Conservation (phyloP, 768 basidiomycete species). For the Tricholoma hemisulphureum region DNA sequence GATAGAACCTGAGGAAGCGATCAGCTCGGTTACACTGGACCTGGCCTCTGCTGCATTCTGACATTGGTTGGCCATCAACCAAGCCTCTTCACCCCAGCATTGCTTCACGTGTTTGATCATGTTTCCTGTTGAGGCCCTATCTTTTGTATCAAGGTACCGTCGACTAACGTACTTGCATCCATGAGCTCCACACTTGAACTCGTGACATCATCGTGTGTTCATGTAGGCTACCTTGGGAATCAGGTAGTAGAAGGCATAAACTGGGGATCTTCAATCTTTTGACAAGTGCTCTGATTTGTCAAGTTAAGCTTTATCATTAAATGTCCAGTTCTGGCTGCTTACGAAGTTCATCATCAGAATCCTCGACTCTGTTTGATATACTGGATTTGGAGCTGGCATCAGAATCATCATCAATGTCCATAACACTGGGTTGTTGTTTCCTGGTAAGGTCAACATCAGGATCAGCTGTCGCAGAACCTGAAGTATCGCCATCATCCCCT, state of each 20-base stretch:
- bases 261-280: neutral
- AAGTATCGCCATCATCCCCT: neutral
- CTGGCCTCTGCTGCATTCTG: neutral
- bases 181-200: neutral
- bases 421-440: no score
- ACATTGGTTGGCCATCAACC: neutral
- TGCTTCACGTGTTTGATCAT: no score
- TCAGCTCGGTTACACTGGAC: neutral
- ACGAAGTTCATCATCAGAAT: neutral
- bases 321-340: neutral
- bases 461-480: neutral
- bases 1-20: neutral
- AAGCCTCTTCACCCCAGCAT: no score
- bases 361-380: neutral
- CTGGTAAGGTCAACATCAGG: neutral
- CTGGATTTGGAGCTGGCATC: neutral
- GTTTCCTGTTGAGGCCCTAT: no score
- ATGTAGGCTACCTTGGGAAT: neutral
- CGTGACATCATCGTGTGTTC: neutral
- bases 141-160: no score
- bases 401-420: no score
- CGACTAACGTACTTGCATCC: no score
- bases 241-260: neutral
- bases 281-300: neutral
- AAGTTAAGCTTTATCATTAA: no score